Conservation (phyloP, 192 early-diverging fungal species). For the Coemansia pectinata region DNA sequence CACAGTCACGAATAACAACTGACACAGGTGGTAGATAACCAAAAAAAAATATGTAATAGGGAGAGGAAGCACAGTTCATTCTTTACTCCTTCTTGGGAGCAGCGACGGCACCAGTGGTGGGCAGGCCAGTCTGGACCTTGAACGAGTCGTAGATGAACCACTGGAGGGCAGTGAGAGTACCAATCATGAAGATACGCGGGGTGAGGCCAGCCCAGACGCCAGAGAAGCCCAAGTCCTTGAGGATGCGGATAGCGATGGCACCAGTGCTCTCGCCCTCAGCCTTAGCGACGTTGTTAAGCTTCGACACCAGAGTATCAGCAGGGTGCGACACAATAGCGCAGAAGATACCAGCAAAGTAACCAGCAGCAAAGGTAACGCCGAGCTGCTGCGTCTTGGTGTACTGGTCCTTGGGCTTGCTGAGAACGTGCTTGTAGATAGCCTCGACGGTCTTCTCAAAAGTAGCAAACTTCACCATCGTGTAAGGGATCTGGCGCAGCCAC, state of each 20-base stretch:
- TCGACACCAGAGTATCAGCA: constrained; percentile 79
- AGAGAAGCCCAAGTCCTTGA: constrained; percentile 64
- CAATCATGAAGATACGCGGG: constrained; percentile 90
- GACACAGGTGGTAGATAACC: background rate
- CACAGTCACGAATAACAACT: background rate
- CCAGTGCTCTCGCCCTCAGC: constrained; percentile 60
- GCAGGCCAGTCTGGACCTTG: constrained; percentile 71
- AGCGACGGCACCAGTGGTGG: constrained; percentile 63
- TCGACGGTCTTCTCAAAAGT: constrained; percentile 78
- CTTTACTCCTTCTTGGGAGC: constrained; percentile 54
- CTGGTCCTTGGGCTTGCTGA: constrained; percentile 66
- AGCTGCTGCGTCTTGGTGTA: constrained; percentile 74
- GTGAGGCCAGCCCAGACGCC: constrained; percentile 80
- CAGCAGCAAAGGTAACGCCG: constrained; percentile 78
- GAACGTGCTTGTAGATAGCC: constrained; percentile 62
- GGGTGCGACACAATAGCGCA: constrained; percentile 91
- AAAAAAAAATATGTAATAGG: background rate
- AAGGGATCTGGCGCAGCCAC: constrained; percentile 82
- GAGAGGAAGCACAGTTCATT: background rate
- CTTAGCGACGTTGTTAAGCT: constrained; percentile 65
- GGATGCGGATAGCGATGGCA: constrained; percentile 49
- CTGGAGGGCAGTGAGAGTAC: constrained; percentile 84
- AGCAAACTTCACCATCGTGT: constrained; percentile 86
- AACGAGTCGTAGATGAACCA: constrained; percentile 85
- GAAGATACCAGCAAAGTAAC: constrained; percentile 86